Conservation (phyloP, 371 early-diverging fungal species). For the Actinomortierella wolfii region DNA sequence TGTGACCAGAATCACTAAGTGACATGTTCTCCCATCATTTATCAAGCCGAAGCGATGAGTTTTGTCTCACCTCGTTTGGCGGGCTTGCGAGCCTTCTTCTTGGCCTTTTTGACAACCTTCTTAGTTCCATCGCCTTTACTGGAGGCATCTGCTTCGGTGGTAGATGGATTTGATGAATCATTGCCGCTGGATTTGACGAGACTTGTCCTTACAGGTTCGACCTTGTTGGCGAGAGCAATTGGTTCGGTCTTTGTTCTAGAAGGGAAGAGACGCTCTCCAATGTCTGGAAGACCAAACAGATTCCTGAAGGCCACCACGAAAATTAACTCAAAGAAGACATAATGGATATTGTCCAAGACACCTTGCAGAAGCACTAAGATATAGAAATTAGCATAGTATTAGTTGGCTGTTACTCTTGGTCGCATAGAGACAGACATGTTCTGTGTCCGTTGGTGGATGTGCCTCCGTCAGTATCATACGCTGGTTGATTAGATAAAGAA, state of each 20-base stretch:
- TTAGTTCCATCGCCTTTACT: neutral
- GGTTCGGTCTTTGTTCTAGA: slow-evolving; percentile 6
- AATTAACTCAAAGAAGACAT: slow-evolving; percentile 53
- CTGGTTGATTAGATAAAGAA: slow-evolving; percentile 41
- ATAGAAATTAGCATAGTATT: too few relatives aligned
- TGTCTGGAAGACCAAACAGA: slow-evolving; percentile 26
- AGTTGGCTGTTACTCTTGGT: too few relatives aligned
- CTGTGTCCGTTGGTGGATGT: too few relatives aligned
- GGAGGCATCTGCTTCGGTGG: slow-evolving; percentile 4
- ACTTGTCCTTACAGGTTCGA: slow-evolving; percentile 16
- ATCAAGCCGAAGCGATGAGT: slow-evolving; percentile 1
- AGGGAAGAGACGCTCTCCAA: slow-evolving; percentile 21
- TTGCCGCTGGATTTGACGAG: slow-evolving; percentile 7
- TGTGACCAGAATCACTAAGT: too few relatives aligned
- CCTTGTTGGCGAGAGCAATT: slow-evolving; percentile 10
- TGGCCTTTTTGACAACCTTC: slow-evolving; percentile 2
- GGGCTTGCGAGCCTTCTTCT: slow-evolving; percentile 14
- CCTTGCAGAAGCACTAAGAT: slow-evolving; percentile 33
- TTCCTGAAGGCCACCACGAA: slow-evolving; percentile 48
- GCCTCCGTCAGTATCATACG: slow-evolving; percentile 6
- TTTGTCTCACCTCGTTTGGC: too few relatives aligned
- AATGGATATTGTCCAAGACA: slow-evolving; percentile 52
- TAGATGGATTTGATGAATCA: neutral
- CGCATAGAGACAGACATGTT: too few relatives aligned
- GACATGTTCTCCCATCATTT: too few relatives aligned